These are phyloP conservation scores for Datura wrightii DNA, from an alignment of 257 asterid genomes.

Conservation along the genomic window DNA sequence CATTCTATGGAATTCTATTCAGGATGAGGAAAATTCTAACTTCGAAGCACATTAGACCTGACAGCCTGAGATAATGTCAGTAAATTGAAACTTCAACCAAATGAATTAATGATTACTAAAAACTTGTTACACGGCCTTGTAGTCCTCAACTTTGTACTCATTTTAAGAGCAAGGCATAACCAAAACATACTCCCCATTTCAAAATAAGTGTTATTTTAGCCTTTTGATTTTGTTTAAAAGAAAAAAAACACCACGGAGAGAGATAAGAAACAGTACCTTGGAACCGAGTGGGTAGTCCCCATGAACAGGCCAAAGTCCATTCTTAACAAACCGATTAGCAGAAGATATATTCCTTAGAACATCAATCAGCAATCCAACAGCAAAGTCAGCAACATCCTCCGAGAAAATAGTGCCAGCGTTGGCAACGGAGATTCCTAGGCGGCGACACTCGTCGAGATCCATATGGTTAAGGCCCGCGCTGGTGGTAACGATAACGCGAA, in stretches of 20 bases:
- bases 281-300: constrained; percentile 55
- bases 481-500: constrained; percentile 54
- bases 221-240: too few species aligned
- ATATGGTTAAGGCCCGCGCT: constrained; percentile 74
- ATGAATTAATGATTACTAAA: background rate
- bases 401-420: constrained; percentile 43
- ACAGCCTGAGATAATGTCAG: background rate
- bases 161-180: background rate
- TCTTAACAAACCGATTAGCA: constrained; percentile 54
- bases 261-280: constrained; percentile 46
- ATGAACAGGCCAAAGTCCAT: constrained; percentile 54
- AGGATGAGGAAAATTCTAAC: background rate
- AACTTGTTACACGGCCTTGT: background rate
- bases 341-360: constrained; percentile 37
- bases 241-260: background rate
- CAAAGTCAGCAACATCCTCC: constrained; percentile 44
- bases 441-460: constrained; percentile 69
- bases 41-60: background rate
- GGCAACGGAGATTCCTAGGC: constrained; percentile 59
- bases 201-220: too few species aligned
- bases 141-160: background rate
- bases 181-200: background rate
- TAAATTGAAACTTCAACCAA: background rate
- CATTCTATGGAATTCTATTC: background rate
- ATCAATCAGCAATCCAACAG: constrained; percentile 42